Conservation (phyloP, 768 basidiomycete genomes). For the Termitomyces sp. region DNA sequence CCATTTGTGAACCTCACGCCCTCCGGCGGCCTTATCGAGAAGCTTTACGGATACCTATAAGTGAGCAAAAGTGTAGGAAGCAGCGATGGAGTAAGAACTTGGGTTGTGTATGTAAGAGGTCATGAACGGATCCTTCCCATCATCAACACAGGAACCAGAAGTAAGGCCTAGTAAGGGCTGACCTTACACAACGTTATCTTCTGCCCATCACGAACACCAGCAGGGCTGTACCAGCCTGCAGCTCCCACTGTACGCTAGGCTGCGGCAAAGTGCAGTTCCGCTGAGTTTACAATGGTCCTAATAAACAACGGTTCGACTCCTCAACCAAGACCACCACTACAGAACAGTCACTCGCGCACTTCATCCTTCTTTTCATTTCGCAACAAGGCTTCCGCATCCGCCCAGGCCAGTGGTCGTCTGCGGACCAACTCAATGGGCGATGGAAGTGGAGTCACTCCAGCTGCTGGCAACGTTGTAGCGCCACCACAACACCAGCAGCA, state of each 20-base stretch:
- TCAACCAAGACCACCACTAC: constrained; percentile 16
- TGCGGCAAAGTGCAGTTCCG: constrained; percentile 10
- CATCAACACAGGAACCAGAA: constrained; percentile 14
- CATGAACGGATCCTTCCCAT: constrained; percentile 10
- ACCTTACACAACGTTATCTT: constrained; percentile 2
- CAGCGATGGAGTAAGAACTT: constrained; percentile 3
- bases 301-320: constrained; percentile 14
- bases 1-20: too few species aligned
- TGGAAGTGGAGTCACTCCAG: background rate
- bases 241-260: background rate
- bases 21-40: background rate
- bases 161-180: background rate
- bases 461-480: background rate
- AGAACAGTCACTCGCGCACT: constrained; percentile 44
- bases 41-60: background rate
- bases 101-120: constrained; percentile 14
- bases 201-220: constrained; percentile 7
- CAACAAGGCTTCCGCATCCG: constrained; percentile 29
- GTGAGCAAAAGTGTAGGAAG: background rate
- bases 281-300: constrained; percentile 16
- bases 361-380: constrained; percentile 66
- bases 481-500: background rate
- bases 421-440: constrained; percentile 11
- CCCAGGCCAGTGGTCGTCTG: constrained; percentile 19
- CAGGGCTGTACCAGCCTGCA: background rate